A percentile compares a stretch with the other conserved stretches of the same genome.
Conservation (phyloP, 164 flowering plant species). For the Vitis amurensis region DNA sequence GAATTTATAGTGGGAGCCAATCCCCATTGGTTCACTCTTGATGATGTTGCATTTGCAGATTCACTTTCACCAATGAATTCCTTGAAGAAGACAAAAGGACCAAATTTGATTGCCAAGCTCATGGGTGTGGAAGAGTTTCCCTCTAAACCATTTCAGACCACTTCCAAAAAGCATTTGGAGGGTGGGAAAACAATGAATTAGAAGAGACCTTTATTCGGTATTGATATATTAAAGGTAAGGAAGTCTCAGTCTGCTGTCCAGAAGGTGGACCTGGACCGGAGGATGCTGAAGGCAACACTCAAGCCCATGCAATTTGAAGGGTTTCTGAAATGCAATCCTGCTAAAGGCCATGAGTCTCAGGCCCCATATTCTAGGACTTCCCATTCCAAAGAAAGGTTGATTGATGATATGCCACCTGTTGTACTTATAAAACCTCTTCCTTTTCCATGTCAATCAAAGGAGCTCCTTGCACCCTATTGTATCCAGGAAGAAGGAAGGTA, state of each 20-base stretch:
- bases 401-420: too few species aligned
- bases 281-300: constrained; percentile 53
- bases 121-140: constrained; percentile 79
- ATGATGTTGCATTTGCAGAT: constrained; percentile 26
- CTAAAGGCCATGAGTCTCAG: constrained; percentile 12
- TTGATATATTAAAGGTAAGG: constrained; percentile 49
- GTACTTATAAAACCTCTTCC: too few species aligned
- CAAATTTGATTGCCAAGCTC: constrained; percentile 81
- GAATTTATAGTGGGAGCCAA: constrained; percentile 20
- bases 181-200: constrained; percentile 19
- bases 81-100: constrained; percentile 34
- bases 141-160: constrained; percentile 25
- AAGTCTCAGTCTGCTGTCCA: constrained; percentile 25
- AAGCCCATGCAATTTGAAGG: constrained; percentile 57
- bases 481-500: constrained; percentile 13
- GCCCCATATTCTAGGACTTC: constrained; percentile 12
- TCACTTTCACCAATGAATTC: constrained; percentile 26
- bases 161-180: constrained; percentile 17
- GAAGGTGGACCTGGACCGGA: constrained; percentile 25
- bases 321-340: constrained; percentile 34
- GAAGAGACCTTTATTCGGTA: constrained; percentile 34
- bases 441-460: too few species aligned
- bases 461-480: too few species aligned
- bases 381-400: constrained; percentile 11
- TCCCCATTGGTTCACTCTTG: constrained; percentile 30